Conservation (phyloP, 2,329 filamentous ascomycete genomes). For the Zymoseptoria ardabiliae region DNA sequence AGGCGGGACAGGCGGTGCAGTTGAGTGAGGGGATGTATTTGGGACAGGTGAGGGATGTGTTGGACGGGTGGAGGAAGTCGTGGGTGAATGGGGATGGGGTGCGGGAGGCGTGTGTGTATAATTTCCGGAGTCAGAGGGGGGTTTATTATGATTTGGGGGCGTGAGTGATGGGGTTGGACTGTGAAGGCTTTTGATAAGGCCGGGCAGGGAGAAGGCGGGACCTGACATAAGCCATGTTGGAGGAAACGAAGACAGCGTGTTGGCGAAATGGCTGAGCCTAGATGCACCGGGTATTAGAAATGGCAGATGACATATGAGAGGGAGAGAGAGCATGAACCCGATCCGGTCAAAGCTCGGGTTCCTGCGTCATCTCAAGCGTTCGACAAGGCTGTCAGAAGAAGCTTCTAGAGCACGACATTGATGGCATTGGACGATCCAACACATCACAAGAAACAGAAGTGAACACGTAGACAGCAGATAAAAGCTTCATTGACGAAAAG, state of each 20-base stretch:
- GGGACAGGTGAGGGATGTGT: constrained; percentile 70
- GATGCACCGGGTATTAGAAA: background rate
- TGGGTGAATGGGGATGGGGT: constrained; percentile 45
- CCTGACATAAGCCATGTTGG: too few species aligned
- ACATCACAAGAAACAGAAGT: background rate
- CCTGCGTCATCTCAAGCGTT: background rate
- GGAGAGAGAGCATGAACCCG: background rate
- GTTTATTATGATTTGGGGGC: constrained; percentile 72
- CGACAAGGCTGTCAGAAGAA: background rate
- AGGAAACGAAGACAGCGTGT: too few species aligned
- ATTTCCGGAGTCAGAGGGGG: constrained; percentile 76
- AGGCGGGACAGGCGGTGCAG: constrained; percentile 68
- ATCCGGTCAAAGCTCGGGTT: background rate
- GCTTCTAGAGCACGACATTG: background rate
- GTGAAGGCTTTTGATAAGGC: background rate
- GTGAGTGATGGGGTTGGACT: background rate
- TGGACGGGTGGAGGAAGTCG: constrained; percentile 55
- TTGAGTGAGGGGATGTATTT: constrained; percentile 75
- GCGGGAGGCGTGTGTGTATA: constrained; percentile 80
- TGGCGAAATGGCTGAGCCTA: too few species aligned
- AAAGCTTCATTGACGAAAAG: constrained; percentile 10
- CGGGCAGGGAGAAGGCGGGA: too few species aligned
- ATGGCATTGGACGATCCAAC: too few species aligned
- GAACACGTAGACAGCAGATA: constrained; percentile 7
- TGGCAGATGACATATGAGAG: background rate